Evolutionary conservation across 495 filamentous ascomycete genomes (phyloP).

Genomic region (Aspergillus homomorphus): DNA sequence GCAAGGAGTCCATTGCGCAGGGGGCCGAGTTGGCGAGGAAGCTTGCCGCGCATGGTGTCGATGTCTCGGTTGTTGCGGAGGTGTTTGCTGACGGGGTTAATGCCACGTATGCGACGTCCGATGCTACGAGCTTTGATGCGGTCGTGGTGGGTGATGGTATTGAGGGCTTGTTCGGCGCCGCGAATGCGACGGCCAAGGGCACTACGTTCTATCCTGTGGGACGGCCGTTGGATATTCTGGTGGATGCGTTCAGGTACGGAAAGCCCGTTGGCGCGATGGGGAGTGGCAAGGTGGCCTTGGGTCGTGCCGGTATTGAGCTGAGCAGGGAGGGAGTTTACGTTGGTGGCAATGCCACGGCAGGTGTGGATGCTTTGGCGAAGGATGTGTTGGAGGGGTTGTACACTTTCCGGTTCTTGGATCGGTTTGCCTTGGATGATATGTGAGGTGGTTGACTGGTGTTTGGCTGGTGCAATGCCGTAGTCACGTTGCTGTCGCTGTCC

Average conservation of each 20-base stretch:
- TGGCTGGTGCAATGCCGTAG: no score
- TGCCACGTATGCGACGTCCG: background rate
- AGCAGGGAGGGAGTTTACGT: slow-evolving; percentile 51
- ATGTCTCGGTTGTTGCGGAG: background rate
- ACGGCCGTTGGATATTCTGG: slow-evolving; percentile 51
- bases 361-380: slow-evolving; percentile 43
- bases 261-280: slow-evolving; percentile 67
- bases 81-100: background rate
- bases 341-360: slow-evolving; percentile 23
- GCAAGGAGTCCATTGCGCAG: background rate
- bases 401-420: slow-evolving; percentile 60
- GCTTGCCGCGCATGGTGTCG: background rate
- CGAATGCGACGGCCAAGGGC: background rate
- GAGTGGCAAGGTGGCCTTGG: slow-evolving; percentile 36
- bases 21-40: background rate
- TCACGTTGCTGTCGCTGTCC: no score
- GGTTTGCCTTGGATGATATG: slow-evolving; percentile 51
- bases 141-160: background rate
- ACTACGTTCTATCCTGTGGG: background rate
- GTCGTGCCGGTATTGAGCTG: slow-evolving; percentile 30
- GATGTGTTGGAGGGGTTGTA: slow-evolving; percentile 56
- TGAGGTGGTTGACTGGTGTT: background rate
- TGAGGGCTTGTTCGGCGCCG: background rate
- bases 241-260: slow-evolving; percentile 61
- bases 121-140: background rate